A percentile compares a stretch with the other conserved stretches of the same genome.
Evolutionary conservation across 2,329 filamentous ascomycete species (phyloP).

Genomic region (Trichoderma koningiopsis): DNA sequence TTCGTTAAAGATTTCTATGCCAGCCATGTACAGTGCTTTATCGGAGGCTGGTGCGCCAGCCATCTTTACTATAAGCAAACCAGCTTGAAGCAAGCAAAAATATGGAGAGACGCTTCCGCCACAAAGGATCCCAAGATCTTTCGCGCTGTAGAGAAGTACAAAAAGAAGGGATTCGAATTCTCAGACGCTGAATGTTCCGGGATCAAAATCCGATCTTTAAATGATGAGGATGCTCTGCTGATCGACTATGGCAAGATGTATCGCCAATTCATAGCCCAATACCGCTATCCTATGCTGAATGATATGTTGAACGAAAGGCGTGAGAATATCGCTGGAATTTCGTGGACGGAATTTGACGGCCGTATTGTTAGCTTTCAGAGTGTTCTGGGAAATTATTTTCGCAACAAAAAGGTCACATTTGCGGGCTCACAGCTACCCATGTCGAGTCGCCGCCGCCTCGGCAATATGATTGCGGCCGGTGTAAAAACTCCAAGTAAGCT

Average conservation of each 20-base stretch:
- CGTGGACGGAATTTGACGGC: constrained; percentile 22
- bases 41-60: constrained; percentile 23
- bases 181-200: background rate
- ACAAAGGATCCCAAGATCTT: background rate
- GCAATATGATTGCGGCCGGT: constrained; percentile 22
- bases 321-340: constrained; percentile 18
- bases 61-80: constrained; percentile 24
- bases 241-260: constrained; percentile 22
- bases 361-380: constrained; percentile 18
- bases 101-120: constrained; percentile 4
- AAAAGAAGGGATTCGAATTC: constrained; percentile 19
- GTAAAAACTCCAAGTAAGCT: background rate
- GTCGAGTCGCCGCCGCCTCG: background rate
- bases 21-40: constrained; percentile 26
- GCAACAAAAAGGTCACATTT: constrained; percentile 9
- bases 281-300: constrained; percentile 16
- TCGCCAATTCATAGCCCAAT: constrained; percentile 7
- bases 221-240: constrained; percentile 13
- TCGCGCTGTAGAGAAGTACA: constrained; percentile 16
- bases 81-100: constrained; percentile 7
- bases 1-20: constrained; percentile 26
- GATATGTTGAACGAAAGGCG: constrained; percentile 15
- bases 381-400: background rate
- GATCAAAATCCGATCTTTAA: constrained; percentile 6
- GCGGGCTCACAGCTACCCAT: background rate